These are phyloP conservation scores for Fusarium clavum DNA, from an alignment of 2,329 filamentous ascomycete species.

Conservation along the genomic window DNA sequence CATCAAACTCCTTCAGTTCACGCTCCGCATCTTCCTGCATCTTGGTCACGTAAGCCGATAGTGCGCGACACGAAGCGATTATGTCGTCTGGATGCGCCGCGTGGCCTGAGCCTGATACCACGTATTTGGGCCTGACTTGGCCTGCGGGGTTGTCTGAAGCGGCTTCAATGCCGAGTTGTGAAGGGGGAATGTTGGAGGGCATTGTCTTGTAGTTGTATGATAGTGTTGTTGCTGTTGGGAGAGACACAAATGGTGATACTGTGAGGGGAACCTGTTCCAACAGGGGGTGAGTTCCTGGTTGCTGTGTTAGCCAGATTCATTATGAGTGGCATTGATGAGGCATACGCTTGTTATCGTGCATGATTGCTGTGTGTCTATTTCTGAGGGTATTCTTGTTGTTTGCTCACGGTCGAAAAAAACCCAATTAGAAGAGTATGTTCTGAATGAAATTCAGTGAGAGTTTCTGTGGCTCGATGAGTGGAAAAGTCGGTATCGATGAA, in stretches of 20 bases:
- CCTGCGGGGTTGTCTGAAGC: constrained; percentile 51
- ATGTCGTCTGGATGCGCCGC: constrained; percentile 90
- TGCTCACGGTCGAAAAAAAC: too few relatives aligned
- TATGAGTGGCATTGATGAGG: neutral
- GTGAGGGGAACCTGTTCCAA: constrained; percentile 93
- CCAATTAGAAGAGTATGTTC: neutral
- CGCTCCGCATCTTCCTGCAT: constrained; percentile 75
- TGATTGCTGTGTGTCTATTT: constrained; percentile 18
- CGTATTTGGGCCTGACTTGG: constrained; percentile 73
- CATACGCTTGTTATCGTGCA: constrained; percentile 55
- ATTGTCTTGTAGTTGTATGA: constrained; percentile 96
- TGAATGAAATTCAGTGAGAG: neutral
- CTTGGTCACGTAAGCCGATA: constrained; percentile 79
- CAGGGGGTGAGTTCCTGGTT: constrained; percentile 81
- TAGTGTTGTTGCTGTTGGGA: constrained; percentile 89
- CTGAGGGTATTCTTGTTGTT: neutral
- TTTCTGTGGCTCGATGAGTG: neutral
- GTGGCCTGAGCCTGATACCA: constrained; percentile 81
- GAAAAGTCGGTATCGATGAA: constrained; percentile 1
- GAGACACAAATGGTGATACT: constrained; percentile 91
- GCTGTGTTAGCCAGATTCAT: constrained; percentile 26
- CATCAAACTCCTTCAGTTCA: constrained; percentile 77
- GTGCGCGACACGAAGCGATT: constrained; percentile 79
- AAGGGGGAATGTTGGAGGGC: constrained; percentile 81
- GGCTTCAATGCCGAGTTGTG: constrained; percentile 51